These are phyloP conservation scores for Wickerhamiella spandovensis DNA, from an alignment of 805 yeast genomes.

Conservation along the genomic window DNA sequence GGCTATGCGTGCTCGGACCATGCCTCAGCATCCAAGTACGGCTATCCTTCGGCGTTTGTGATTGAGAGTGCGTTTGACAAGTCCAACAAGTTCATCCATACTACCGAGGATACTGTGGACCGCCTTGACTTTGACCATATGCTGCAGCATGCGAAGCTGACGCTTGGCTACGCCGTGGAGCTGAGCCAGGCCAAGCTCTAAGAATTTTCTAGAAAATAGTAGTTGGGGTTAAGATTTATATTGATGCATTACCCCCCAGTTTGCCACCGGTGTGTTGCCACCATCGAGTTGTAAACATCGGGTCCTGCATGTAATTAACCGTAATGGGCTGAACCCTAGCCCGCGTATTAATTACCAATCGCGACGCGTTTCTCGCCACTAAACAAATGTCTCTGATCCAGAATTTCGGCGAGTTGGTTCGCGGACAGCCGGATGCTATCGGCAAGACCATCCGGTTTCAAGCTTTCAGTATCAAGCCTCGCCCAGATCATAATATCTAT, in stretches of 20 bases:
- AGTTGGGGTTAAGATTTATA: background rate
- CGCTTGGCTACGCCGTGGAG: slow-evolving; percentile 62
- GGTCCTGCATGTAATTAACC: background rate
- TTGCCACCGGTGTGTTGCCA: background rate
- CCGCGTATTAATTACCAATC: background rate
- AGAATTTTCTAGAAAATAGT: no score
- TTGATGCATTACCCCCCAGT: background rate
- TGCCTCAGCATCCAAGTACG: slow-evolving; percentile 68
- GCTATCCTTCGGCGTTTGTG: slow-evolving; percentile 74
- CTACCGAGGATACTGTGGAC: slow-evolving; percentile 68
- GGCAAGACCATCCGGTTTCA: background rate
- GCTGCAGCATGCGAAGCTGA: slow-evolving; percentile 65
- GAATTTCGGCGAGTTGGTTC: background rate
- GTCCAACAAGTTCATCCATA: slow-evolving; percentile 61
- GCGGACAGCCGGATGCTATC: background rate
- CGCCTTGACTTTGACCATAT: slow-evolving; percentile 66
- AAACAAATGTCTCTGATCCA: background rate
- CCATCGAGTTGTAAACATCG: no score
- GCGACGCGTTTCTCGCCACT: slow-evolving; percentile 1
- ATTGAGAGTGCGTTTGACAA: slow-evolving; percentile 60
- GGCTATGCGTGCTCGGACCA: slow-evolving; percentile 94
- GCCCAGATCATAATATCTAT: background rate
- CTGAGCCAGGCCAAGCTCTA: slow-evolving; percentile 28
- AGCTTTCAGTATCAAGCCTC: background rate
- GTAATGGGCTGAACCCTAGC: background rate